These are phyloP conservation scores for Tripidium arundinaceum DNA, from an alignment of 202 grass and related monocot species.

Conservation along the genomic window DNA sequence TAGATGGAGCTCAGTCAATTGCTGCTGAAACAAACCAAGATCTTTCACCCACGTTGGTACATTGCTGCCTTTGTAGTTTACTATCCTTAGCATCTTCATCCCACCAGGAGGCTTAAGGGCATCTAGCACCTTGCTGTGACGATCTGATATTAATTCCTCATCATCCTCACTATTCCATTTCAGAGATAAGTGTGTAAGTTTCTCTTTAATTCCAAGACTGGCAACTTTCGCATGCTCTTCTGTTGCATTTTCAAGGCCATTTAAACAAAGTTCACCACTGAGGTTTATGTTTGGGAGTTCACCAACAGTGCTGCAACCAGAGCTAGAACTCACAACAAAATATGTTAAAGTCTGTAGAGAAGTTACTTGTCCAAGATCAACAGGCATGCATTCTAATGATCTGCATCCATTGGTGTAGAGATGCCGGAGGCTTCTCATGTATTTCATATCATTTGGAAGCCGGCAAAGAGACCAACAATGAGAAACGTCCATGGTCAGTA, in stretches of 20 bases:
- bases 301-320: neutral
- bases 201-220: neutral
- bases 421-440: slow-evolving; percentile 44
- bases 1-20: slow-evolving; percentile 23
- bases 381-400: slow-evolving; percentile 28
- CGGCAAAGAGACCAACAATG: no score
- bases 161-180: neutral
- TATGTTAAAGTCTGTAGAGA: slow-evolving; percentile 37
- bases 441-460: slow-evolving; percentile 31
- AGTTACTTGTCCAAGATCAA: slow-evolving; percentile 23
- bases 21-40: neutral
- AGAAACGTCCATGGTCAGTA: no score
- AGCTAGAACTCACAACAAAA: slow-evolving; percentile 13
- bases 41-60: slow-evolving; percentile 10
- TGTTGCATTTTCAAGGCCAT: neutral
- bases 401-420: neutral
- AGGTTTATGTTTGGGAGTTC: slow-evolving; percentile 29
- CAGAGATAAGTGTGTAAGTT: neutral
- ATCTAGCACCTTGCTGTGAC: slow-evolving; percentile 4
- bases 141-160: neutral
- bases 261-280: neutral
- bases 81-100: neutral
- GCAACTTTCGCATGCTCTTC: slow-evolving; percentile 1
- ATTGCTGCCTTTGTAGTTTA: neutral
- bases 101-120: slow-evolving; percentile 18